Conservation (phyloP, 2,329 filamentous ascomycete genomes). For the Tolypocladium tropicale region DNA sequence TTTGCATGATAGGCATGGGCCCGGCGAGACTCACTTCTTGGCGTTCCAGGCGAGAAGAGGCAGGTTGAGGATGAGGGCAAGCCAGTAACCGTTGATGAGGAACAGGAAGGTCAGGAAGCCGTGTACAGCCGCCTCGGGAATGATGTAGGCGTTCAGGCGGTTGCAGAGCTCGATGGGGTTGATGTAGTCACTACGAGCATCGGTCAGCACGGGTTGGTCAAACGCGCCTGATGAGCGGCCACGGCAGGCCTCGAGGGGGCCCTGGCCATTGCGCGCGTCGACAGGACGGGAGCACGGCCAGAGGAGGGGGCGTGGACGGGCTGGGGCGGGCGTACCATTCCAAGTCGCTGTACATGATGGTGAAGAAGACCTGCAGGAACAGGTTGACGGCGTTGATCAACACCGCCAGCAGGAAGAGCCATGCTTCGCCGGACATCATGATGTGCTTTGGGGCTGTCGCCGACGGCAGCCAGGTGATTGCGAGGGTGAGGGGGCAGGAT, state of each 20-base stretch:
- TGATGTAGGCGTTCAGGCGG: constrained; percentile 98
- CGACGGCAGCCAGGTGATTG: background rate
- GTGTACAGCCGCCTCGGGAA: constrained; percentile 96
- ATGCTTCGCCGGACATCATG: constrained; percentile 91
- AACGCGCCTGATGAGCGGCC: background rate
- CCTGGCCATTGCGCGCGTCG: constrained; percentile 33
- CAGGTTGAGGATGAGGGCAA: constrained; percentile 83
- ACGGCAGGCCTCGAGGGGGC: background rate
- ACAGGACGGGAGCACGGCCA: background rate
- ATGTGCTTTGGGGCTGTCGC: constrained; percentile 15
- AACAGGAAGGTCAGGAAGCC: constrained; percentile 93
- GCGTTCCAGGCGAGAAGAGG: constrained; percentile 87
- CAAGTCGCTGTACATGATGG: constrained; percentile 99
- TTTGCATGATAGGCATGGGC: too few species aligned
- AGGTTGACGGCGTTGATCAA: constrained; percentile 99
- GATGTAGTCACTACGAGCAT: constrained; percentile 76
- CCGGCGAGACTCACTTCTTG: constrained; percentile 76
- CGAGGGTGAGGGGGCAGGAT: constrained; percentile 2
- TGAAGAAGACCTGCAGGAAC: constrained; percentile 99
- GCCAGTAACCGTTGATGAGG: constrained; percentile 97
- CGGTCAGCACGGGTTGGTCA: background rate
- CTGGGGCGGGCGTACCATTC: constrained; percentile 66
- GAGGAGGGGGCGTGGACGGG: background rate
- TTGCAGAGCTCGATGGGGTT: constrained; percentile 99
- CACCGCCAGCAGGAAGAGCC: constrained; percentile 95